Percentiles rank a stretch among this genome's conserved stretches.
These are phyloP conservation scores for Apiotrichum akiyoshidainum DNA, from an alignment of 1,284 basidiomycete species.

Conservation along the genomic window DNA sequence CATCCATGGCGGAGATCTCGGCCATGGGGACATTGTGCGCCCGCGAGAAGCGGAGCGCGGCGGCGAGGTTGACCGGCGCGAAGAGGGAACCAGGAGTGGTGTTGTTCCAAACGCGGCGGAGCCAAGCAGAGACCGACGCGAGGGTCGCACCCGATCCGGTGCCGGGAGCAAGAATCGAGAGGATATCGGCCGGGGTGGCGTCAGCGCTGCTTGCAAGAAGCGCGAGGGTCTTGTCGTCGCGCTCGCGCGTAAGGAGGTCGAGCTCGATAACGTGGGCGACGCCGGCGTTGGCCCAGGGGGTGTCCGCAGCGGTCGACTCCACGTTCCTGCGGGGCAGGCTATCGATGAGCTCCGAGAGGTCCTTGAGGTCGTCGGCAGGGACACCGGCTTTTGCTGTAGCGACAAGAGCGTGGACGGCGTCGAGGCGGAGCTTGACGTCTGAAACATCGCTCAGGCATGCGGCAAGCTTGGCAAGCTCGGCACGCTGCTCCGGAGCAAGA, in stretches of 20 bases:
- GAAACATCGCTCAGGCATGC: conserved; percentile 8
- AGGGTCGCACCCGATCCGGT: conserved; percentile 8
- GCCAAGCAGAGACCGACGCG: conserved; percentile 22
- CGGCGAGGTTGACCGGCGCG: conserved; percentile 28
- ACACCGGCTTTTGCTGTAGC: conserved; percentile 7
- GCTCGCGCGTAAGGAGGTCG: conserved; percentile 13
- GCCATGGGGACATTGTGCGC: conserved; percentile 26
- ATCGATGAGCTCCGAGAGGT: conserved; percentile 18
- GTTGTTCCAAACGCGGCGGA: conserved; percentile 28
- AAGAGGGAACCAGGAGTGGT: conserved; percentile 32
- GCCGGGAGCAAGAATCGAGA: conserved; percentile 7
- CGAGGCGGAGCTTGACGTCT: conserved; percentile 14
- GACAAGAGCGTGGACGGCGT: conserved; percentile 22
- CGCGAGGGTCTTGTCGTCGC: conserved; percentile 6
- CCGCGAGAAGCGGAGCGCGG: conserved; percentile 22
- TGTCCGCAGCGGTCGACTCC: conserved; percentile 17
- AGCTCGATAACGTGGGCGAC: conserved; percentile 28
- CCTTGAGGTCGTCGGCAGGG: conserved; percentile 5
- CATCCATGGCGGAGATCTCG: conserved; percentile 34
- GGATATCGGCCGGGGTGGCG: conserved; percentile 12
- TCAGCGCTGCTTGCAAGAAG: conserved; percentile 17
- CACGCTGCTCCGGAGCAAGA: conserved; percentile 12
- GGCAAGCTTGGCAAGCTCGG: conserved; percentile 7
- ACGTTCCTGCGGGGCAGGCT: conserved; percentile 14
- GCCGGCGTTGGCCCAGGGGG: conserved; percentile 27